phyloP scores from a whole-genome alignment of 169 alveolate species.

The Plasmodium reichenowi region DNA sequence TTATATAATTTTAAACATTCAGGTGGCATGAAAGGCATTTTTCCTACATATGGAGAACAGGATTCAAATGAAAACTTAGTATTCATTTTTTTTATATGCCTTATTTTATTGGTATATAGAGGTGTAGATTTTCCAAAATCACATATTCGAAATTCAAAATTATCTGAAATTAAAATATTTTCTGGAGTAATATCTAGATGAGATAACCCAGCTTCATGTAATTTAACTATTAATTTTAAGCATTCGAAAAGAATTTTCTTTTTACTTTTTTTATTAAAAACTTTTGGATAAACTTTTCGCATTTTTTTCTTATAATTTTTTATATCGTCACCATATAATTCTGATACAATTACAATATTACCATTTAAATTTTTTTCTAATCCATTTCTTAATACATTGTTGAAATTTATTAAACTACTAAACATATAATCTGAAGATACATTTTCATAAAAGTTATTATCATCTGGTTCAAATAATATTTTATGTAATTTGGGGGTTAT shows the following conservation, averaged over 20 bases:
- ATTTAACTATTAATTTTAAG: conserved; percentile 68
- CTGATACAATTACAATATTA: conserved; percentile 81
- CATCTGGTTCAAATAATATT: conserved; percentile 79
- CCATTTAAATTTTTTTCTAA: conserved; percentile 71
- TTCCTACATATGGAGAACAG: conserved; percentile 87
- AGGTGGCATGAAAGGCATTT: conserved; percentile 89
- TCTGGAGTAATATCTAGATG: conserved; percentile 88
- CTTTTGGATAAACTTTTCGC: conserved; percentile 16
- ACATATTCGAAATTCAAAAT: conserved; percentile 81
- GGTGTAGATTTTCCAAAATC: conserved; percentile 87
- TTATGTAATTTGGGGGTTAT: conserved; percentile 83
- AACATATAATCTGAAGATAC: conserved; percentile 12
- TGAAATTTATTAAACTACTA: conserved; percentile 46
- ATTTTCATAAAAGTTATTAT: neutral
- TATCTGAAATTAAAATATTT: conserved; percentile 82
- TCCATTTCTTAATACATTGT: conserved; percentile 23
- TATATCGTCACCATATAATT: conserved; percentile 81
- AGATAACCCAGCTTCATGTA: conserved; percentile 84
- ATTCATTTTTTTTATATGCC: conserved; percentile 75
- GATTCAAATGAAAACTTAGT: conserved; percentile 77
- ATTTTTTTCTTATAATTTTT: conserved; percentile 77
- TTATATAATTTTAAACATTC: conserved; percentile 85
- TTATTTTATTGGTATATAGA: conserved; percentile 77
- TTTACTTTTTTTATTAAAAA: too few species aligned
- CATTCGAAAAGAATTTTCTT: conserved; percentile 62